A percentile compares a stretch with the other conserved stretches of the same genome.
Conservation (phyloP, 164 flowering plant genomes). For the Warburgia ugandensis region DNA sequence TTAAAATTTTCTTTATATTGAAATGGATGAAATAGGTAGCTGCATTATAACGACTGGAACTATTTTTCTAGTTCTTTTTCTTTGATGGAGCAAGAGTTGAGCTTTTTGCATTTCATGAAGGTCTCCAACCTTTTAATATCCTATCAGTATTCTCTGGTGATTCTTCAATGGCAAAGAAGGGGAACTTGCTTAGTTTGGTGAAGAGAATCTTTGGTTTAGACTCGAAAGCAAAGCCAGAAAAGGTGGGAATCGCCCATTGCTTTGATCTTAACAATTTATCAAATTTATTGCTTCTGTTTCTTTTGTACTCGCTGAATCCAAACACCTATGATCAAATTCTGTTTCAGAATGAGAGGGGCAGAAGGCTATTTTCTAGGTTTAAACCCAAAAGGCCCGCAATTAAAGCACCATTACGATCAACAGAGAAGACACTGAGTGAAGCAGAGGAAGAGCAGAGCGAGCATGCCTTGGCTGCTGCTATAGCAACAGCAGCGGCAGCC, state of each 20-base stretch:
- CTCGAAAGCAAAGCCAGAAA: slow-evolving; percentile 25
- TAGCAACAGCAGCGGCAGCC: slow-evolving; percentile 78
- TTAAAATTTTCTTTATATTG: too few species aligned
- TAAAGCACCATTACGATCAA: slow-evolving; percentile 20
- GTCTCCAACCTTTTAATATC: not conserved
- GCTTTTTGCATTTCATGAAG: too few species aligned
- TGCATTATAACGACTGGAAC: too few species aligned
- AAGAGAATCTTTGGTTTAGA: slow-evolving; percentile 46
- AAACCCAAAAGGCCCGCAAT: slow-evolving; percentile 31
- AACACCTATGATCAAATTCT: not conserved
- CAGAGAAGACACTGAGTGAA: slow-evolving; percentile 28
- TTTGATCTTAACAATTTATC: not conserved
- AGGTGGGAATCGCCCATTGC: slow-evolving; percentile 45
- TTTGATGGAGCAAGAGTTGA: not conserved
- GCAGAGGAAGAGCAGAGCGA: slow-evolving; percentile 62
- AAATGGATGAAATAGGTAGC: too few species aligned
- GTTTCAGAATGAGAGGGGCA: slow-evolving; percentile 32
- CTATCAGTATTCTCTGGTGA: slow-evolving; percentile 3
- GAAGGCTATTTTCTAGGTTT: slow-evolving; percentile 28
- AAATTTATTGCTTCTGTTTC: not conserved
- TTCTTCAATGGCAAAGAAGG: slow-evolving; percentile 48
- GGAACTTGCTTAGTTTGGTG: slow-evolving; percentile 46
- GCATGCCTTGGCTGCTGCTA: slow-evolving; percentile 64
- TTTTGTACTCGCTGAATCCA: not conserved
- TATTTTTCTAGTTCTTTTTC: not conserved